Conservation (phyloP, 2,329 filamentous ascomycete species). For the Trichoderma atrobrunneum region DNA sequence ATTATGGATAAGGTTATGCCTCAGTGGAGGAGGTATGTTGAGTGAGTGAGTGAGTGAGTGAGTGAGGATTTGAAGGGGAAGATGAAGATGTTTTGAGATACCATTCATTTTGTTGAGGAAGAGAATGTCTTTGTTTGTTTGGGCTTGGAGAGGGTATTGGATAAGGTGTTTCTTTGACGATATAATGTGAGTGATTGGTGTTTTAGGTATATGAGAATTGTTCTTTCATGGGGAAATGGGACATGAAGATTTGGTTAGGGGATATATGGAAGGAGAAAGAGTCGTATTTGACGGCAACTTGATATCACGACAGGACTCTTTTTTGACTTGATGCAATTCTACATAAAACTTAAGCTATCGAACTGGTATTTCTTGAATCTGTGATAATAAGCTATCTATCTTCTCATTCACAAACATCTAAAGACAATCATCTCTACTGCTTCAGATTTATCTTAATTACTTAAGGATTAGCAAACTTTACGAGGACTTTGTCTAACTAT, state of each 20-base stretch:
- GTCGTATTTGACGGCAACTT: not conserved
- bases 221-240: not conserved
- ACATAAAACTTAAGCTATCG: not conserved
- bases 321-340: not conserved
- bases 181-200: not conserved
- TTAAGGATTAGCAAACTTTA: too few species aligned
- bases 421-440: too few species aligned
- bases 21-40: not conserved
- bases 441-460: too few species aligned
- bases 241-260: not conserved
- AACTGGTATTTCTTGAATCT: too few species aligned
- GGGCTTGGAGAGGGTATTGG: not conserved
- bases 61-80: too few species aligned
- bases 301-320: not conserved
- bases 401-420: too few species aligned
- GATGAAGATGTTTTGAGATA: not conserved
- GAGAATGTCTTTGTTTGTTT: not conserved
- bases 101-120: not conserved
- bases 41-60: not conserved
- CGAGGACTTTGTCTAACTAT: too few species aligned
- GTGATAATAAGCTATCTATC: too few species aligned
- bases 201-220: not conserved
- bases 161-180: not conserved
- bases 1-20: not conserved
- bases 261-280: not conserved